Conservation (phyloP, 106 monocot genomes). For the Dendrobium officinale region DNA sequence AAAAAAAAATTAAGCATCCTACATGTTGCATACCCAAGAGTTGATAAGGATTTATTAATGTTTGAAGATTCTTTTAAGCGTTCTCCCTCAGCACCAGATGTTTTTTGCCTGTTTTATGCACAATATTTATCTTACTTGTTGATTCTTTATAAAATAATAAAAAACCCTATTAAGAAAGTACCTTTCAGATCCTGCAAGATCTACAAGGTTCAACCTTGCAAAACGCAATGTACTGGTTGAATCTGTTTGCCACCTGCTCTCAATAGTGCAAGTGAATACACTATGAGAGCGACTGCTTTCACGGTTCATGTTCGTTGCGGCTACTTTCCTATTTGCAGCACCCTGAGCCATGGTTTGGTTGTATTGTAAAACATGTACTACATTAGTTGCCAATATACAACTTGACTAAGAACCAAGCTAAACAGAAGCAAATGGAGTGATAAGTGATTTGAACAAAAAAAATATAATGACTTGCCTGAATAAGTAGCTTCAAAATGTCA, state of each 20-base stretch:
- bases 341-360: constrained; percentile 34
- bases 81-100: constrained; percentile 93
- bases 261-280: constrained; percentile 93
- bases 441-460: background rate
- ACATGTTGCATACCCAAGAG: constrained; percentile 59
- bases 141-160: background rate
- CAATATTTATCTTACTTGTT: background rate
- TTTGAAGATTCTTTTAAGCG: constrained; percentile 86
- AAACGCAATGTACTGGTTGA: constrained; percentile 58
- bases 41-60: constrained; percentile 96
- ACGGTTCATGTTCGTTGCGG: constrained; percentile 92
- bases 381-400: background rate
- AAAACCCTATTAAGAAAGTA: constrained; percentile 12
- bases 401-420: background rate
- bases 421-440: background rate
- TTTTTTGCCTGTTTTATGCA: constrained; percentile 63
- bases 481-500: constrained; percentile 73
- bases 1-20: background rate
- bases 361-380: background rate
- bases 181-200: constrained; percentile 98
- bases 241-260: constrained; percentile 87
- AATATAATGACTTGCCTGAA: constrained; percentile 35
- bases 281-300: constrained; percentile 97
- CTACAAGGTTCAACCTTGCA: constrained; percentile 91
- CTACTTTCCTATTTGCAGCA: constrained; percentile 84